Evolutionary conservation across 192 early-diverging fungal species (phyloP).

Genomic region (Geranomyces variabilis): DNA sequence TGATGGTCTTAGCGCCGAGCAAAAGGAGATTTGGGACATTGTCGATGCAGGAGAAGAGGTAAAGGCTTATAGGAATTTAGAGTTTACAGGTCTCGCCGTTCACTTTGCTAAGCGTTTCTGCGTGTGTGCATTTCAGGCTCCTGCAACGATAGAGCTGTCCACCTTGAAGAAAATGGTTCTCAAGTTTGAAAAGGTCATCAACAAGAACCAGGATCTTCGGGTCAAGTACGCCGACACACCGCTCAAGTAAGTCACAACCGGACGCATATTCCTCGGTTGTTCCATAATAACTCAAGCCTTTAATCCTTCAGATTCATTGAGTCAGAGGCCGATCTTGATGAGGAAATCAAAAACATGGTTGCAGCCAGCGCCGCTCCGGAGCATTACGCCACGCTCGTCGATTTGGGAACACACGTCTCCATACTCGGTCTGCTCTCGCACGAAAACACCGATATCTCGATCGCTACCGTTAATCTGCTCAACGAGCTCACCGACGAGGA

Average conservation of each 20-base stretch:
- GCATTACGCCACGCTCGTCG: conserved; percentile 72
- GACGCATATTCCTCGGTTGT: no score
- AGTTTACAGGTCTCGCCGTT: no score
- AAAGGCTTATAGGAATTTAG: background rate
- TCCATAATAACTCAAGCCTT: no score
- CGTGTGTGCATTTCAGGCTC: conserved; percentile 24
- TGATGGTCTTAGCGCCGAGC: conserved; percentile 76
- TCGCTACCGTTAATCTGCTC: conserved; percentile 82
- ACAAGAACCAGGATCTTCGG: conserved; percentile 86
- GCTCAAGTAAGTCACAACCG: conserved; percentile 41
- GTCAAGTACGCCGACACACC: conserved; percentile 78
- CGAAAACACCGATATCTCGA: conserved; percentile 92
- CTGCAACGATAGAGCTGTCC: conserved; percentile 65
- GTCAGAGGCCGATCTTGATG: conserved; percentile 93
- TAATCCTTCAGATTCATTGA: conserved; percentile 74
- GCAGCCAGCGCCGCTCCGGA: conserved; percentile 80
- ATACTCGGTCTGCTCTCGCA: conserved; percentile 82
- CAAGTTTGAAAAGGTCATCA: conserved; percentile 83
- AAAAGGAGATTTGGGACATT: conserved; percentile 77
- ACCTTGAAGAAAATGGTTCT: conserved; percentile 76
- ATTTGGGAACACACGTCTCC: conserved; percentile 65
- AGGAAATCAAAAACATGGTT: conserved; percentile 79
- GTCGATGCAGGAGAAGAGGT: conserved; percentile 87
- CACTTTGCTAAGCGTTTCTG: background rate
- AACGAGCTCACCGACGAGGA: conserved; percentile 94